Evolutionary conservation across 805 yeast species (phyloP), one percentile per base, ranked within the genome.

Genomic region (Yarrowia yakushimensis): DNA sequence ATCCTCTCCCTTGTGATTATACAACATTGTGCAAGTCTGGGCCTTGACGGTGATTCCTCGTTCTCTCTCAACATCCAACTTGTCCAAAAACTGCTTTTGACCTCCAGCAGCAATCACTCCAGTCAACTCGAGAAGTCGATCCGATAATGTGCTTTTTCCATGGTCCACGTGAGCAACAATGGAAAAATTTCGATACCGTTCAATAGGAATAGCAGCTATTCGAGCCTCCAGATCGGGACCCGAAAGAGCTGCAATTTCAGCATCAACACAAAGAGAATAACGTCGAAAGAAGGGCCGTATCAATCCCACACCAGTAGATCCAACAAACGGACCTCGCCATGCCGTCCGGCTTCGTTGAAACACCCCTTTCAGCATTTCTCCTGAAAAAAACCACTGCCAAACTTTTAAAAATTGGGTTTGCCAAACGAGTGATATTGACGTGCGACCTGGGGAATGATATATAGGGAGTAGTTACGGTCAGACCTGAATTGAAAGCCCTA

Each of bases 11-110:
- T 83, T 78, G 66, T 84, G 79, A 34, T 80, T 79, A 72, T 91
- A 91, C 64, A 94, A 80, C 97, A 93, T 94, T 0, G 97, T 82
- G 69, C 97, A 93, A 0, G 98, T 94, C 71, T 94, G 98, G 0
- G 98, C 98, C 73, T 93, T 93, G 62, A 93, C 94, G 0, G 99
- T 93, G 69, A 93, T 93, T 2, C 99, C 99, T 69, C 99, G 78
- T 74, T 93, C 98, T 71, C 96, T 78, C 72, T 93, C 99, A 18
- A 93, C 99, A 70, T 94, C 97, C 64, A 93, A 76, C 70, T 87
- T 88, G 72, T 93, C 99, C 66, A 93, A 77, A 34, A 94, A 93
- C 73, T 93, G 97, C 67, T 85, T 85, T 70, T 88, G 89, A 60
- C 70, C 67, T 1, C 91, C 90, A 0, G 89, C 83, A 63, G 87